These are phyloP conservation scores for Melampsora larici-populina DNA, from an alignment of 1,284 basidiomycete species.

Conservation along the genomic window DNA sequence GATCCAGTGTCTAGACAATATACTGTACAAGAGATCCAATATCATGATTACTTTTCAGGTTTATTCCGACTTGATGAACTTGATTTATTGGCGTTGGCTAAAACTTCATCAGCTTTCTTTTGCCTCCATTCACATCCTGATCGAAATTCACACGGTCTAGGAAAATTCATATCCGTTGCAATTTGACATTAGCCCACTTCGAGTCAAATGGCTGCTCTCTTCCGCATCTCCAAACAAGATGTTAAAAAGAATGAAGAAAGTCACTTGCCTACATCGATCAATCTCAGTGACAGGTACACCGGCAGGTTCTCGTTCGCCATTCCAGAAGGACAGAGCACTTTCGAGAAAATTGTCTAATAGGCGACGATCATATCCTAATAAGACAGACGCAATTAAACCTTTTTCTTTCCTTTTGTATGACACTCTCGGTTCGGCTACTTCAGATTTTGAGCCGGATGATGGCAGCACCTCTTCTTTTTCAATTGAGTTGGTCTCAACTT, in stretches of 20 bases:
- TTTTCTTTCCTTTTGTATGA: not conserved
- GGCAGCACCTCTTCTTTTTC: not conserved
- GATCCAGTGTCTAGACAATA: too few relatives aligned
- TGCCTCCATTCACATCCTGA: conserved; percentile 79
- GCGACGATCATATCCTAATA: conserved; percentile 62
- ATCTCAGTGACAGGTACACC: conserved; percentile 67
- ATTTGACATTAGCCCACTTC: not conserved
- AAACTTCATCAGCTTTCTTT: conserved; percentile 58
- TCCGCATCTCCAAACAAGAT: not conserved
- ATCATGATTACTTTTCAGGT: too few relatives aligned
- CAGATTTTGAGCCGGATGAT: not conserved
- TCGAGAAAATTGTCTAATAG: conserved; percentile 63
- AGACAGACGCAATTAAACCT: conserved; percentile 64
- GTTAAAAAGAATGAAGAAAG: conserved; percentile 23
- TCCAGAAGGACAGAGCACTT: conserved; percentile 69
- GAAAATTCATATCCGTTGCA: conserved; percentile 25
- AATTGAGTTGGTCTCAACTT: not conserved
- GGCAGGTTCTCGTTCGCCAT: conserved; percentile 63
- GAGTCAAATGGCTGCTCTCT: not conserved
- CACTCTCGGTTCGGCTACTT: not conserved
- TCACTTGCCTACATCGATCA: conserved; percentile 66
- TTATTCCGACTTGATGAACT: not conserved
- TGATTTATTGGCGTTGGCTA: conserved; percentile 57
- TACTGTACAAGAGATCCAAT: too few relatives aligned
- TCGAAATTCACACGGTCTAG: conserved; percentile 72